A percentile compares a stretch with the other conserved stretches of the same genome.
These are phyloP conservation scores for Arabis hirsuta DNA, from an alignment of 345 rosid genomes.

Conservation along the genomic window DNA sequence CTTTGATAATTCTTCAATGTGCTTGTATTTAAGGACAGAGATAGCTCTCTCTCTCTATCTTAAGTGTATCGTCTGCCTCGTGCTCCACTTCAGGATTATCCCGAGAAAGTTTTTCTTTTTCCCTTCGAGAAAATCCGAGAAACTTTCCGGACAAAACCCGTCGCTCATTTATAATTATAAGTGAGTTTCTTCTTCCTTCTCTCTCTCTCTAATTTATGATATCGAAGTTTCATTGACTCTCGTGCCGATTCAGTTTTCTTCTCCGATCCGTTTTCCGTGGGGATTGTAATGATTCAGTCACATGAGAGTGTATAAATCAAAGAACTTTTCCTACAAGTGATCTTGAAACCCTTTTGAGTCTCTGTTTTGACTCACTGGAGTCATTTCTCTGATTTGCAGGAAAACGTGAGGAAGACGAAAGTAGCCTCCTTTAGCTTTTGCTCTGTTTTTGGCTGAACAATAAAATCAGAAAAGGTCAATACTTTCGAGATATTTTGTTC, in stretches of 20 bases:
- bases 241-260: constrained; percentile 16
- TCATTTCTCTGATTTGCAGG: constrained; percentile 45
- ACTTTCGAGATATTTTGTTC: constrained; percentile 1
- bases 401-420: constrained; percentile 25
- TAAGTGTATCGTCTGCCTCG: constrained; percentile 43
- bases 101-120: constrained; percentile 10
- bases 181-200: constrained; percentile 40
- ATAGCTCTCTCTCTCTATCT: background rate
- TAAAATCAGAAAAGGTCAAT: too few relatives aligned
- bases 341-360: background rate
- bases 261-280: constrained; percentile 46
- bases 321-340: background rate
- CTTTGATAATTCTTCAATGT: constrained; percentile 12
- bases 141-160: background rate
- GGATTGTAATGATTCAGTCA: constrained; percentile 40
- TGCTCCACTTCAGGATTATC: constrained; percentile 41
- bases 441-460: background rate
- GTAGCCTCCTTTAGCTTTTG: background rate
- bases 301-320: constrained; percentile 31
- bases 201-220: constrained; percentile 8
- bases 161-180: background rate
- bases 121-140: constrained; percentile 16
- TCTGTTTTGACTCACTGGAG: background rate
- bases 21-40: constrained; percentile 37
- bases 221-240: constrained; percentile 29